Evolutionary conservation across 75 land plant genomes (phyloP), one percentile per base, ranked within the genome.

Genomic region (Cunninghamia lanceolata): DNA sequence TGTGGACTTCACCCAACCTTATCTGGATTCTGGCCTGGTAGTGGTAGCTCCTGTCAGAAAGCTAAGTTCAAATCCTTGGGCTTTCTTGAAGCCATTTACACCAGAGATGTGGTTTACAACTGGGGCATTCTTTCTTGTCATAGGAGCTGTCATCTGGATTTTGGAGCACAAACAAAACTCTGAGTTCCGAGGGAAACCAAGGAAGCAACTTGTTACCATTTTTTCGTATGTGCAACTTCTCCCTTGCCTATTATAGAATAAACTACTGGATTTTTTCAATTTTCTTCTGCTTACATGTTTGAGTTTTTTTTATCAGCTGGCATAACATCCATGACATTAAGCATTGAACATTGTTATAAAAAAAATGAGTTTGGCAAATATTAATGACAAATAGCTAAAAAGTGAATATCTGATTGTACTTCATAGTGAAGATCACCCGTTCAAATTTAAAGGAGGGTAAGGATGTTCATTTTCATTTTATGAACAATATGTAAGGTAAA

Each of bases 1-100:
- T 79, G 95, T 95, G 50, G 97, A 95, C 71, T 95, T 95, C 73
- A 94, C 97, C 36, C 97, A 95, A 85, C 96, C 97, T 79, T 94
- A 86, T 80, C 85, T 89, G 85, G 94, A 93, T 74, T 95, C 97
- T 46, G 97, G 97, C 34, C 94, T 95, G 17, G 93, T 93, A 39
- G 89, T 95, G 36, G 94, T 94, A 84, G 93, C 89, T 88, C 90
- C 93, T 40, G 93, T 95, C 11, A 90, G 88, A 86, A 71, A 91
- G 75, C 75, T 13, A 35, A 86, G 88, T 45, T 91, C 94, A 47
- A 93, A 84, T 85, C 85, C 93, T 45, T 94, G 91, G 92, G 91
- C 94, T 7, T 94, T 94, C 83, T 50, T 94, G 40, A 75, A 76
- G 54, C 94, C 94, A 47, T 94, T 94, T 40, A 89, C 91, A 14